Conservation (phyloP, 106 monocot species). For the Dioscorea alata region DNA sequence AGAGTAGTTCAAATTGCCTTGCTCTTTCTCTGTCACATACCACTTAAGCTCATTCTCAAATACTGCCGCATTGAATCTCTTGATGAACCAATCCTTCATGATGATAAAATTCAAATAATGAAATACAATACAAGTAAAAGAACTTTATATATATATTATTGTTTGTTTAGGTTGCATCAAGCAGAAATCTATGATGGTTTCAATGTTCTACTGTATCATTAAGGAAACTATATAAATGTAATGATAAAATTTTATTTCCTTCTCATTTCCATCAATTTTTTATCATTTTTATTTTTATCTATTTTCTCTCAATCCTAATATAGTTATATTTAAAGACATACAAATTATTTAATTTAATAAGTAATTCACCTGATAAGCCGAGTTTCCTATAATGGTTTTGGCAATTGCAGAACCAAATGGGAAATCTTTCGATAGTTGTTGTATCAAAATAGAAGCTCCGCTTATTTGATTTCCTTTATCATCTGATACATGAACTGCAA, state of each 20-base stretch:
- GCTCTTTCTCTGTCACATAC: constrained; percentile 80
- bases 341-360: no score
- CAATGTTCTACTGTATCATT: no score
- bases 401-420: constrained; percentile 83
- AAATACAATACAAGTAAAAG: no score
- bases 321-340: not conserved
- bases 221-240: no score
- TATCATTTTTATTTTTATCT: no score
- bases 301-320: no score
- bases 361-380: constrained; percentile 48
- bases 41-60: constrained; percentile 99
- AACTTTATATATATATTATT: not conserved
- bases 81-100: constrained; percentile 66
- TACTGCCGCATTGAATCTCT: constrained; percentile 86
- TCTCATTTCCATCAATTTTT: no score
- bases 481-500: constrained; percentile 61
- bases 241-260: no score
- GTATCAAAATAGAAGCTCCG: constrained; percentile 44
- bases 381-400: constrained; percentile 66
- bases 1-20: constrained; percentile 66
- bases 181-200: no score
- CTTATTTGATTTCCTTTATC: constrained; percentile 36
- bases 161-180: no score
- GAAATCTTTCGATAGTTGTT: constrained; percentile 66
- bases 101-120: not conserved